phyloP scores from a whole-genome alignment of 179 eudicot genomes.

The Kewa caespitosa region DNA sequence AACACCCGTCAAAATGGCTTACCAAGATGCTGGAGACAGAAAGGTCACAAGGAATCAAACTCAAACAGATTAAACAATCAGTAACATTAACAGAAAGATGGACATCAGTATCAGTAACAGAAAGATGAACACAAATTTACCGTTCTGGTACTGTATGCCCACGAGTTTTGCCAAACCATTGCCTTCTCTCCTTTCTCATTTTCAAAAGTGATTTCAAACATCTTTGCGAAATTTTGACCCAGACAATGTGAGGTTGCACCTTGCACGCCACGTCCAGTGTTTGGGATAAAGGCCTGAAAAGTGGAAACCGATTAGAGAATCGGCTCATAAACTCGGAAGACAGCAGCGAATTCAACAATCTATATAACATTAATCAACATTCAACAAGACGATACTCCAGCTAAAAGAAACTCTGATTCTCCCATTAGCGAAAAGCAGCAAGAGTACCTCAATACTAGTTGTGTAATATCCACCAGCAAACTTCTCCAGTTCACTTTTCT shows the following conservation, averaged over 20 bases:
- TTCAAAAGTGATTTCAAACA: slow-evolving; percentile 93
- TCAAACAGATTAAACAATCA: neutral
- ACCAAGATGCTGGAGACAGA: slow-evolving; percentile 6
- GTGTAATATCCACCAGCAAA: slow-evolving; percentile 99
- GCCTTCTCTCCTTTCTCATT: slow-evolving; percentile 89
- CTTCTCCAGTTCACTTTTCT: slow-evolving; percentile 93
- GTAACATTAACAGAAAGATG: neutral
- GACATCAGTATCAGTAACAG: neutral
- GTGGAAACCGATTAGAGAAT: neutral
- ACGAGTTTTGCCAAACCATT: slow-evolving; percentile 99
- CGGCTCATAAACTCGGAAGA: neutral
- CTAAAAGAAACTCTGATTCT: neutral
- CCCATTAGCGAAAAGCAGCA: neutral
- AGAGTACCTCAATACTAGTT: slow-evolving; percentile 86
- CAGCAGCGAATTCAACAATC: neutral
- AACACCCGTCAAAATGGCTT: neutral
- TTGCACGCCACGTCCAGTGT: slow-evolving; percentile 95
- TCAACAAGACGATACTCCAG: neutral
- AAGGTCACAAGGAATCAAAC: neutral
- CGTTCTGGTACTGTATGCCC: slow-evolving; percentile 87
- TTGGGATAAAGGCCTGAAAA: slow-evolving; percentile 70
- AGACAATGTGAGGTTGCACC: slow-evolving; percentile 99
- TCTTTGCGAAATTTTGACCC: slow-evolving; percentile 97
- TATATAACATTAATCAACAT: neutral
- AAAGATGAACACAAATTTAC: slow-evolving; percentile 26